Evolutionary conservation across 2,329 filamentous ascomycete genomes (phyloP).

Genomic region (Apiospora pterosperma): DNA sequence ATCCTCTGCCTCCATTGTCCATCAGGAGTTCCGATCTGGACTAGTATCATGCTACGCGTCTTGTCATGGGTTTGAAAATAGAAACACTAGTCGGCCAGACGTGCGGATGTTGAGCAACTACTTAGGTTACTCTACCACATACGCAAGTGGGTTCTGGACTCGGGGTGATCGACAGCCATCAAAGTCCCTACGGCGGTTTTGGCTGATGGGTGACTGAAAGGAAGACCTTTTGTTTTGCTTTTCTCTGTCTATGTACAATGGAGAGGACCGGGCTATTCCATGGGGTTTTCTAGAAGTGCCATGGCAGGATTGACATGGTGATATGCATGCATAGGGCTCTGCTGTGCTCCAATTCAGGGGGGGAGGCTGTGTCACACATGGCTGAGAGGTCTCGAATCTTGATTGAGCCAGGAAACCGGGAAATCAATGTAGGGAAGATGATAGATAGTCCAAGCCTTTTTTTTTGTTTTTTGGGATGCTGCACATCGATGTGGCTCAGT

Average conservation of each 20-base stretch:
- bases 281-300: neutral
- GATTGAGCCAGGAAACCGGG: neutral
- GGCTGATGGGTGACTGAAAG: neutral
- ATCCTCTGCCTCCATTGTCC: neutral
- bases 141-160: neutral
- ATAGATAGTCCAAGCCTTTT: too few relatives aligned
- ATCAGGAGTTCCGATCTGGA: neutral
- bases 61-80: neutral
- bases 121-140: neutral
- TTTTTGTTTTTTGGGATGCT: too few relatives aligned
- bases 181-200: neutral
- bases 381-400: neutral
- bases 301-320: neutral
- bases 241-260: too few relatives aligned
- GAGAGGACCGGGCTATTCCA: neutral
- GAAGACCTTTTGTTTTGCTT: neutral
- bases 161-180: neutral
- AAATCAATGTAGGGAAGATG: too few relatives aligned
- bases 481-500: neutral
- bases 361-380: neutral
- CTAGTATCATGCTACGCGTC: neutral
- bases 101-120: neutral
- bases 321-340: neutral
- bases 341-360: neutral
- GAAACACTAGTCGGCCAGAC: neutral